A percentile compares a stretch with the other conserved stretches of the same genome.
Conservation (phyloP, 768 basidiomycete species). For the Boletus vermiculosoides region DNA sequence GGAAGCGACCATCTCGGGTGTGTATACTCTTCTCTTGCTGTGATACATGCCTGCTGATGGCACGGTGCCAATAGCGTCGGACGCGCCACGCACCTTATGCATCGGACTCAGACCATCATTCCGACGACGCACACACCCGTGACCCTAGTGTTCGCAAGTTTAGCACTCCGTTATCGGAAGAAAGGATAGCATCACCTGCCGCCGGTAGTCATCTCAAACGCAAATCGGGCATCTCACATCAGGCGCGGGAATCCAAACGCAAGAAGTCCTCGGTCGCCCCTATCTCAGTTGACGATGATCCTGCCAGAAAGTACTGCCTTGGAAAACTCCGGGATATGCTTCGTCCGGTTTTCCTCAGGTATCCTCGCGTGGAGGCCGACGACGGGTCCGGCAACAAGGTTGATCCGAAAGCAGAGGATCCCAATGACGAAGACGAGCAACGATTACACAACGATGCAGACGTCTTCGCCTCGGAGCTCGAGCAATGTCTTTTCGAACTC, state of each 20-base stretch:
- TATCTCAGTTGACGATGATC: constrained; percentile 55
- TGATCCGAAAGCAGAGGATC: constrained; percentile 49
- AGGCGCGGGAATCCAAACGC: constrained; percentile 45
- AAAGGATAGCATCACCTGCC: constrained; percentile 22
- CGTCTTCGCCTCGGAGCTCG: constrained; percentile 67
- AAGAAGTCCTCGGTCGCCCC: constrained; percentile 44
- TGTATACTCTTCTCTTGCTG: constrained; percentile 24
- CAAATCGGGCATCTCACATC: constrained; percentile 43
- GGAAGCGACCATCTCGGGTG: constrained; percentile 43
- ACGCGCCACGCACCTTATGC: constrained; percentile 39
- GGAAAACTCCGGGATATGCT: constrained; percentile 73
- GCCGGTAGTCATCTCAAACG: constrained; percentile 45
- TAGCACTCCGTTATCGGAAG: constrained; percentile 20
- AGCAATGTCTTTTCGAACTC: constrained; percentile 70
- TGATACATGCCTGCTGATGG: constrained; percentile 13
- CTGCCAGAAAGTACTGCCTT: constrained; percentile 76
- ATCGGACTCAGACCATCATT: constrained; percentile 43
- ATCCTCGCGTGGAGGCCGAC: constrained; percentile 52
- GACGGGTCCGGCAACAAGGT: constrained; percentile 34
- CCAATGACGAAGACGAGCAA: constrained; percentile 60
- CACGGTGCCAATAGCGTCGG: constrained; percentile 39
- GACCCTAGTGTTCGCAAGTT: constrained; percentile 14
- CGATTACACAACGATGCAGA: constrained; percentile 56
- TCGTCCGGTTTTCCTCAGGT: constrained; percentile 65
- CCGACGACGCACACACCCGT: constrained; percentile 34